These are phyloP conservation scores for Dendrobium catenatum DNA, from an alignment of 106 monocot genomes.

Conservation along the genomic window DNA sequence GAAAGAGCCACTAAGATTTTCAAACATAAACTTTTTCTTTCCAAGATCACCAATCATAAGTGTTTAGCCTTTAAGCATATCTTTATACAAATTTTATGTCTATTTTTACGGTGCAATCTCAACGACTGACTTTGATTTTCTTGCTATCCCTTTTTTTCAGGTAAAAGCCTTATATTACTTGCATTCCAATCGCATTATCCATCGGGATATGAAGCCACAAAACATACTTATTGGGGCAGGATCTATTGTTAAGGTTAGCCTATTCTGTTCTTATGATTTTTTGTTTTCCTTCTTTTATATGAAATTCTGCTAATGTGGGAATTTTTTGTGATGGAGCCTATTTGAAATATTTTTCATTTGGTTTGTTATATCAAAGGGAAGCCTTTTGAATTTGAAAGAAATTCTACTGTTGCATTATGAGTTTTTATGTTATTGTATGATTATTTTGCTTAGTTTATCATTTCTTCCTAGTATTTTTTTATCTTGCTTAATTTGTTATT, in stretches of 20 bases:
- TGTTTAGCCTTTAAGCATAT: too few species aligned
- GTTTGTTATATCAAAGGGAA: background rate
- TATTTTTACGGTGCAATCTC: background rate
- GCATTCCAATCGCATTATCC: constrained; percentile 97
- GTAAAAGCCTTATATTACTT: constrained; percentile 92
- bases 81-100: background rate
- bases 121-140: background rate
- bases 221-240: constrained; percentile 92
- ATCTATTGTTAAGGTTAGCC: constrained; percentile 87
- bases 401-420: background rate
- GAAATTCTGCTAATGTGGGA: background rate
- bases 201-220: constrained; percentile 99
- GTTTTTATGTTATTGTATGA: background rate
- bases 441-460: background rate
- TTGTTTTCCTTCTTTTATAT: background rate
- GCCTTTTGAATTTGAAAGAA: background rate
- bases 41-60: too few species aligned
- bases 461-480: background rate
- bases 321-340: background rate
- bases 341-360: background rate
- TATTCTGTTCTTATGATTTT: background rate
- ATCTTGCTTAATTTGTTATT: background rate
- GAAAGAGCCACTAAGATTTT: too few species aligned
- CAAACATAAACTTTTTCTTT: too few species aligned
- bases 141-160: constrained; percentile 26